Percentiles rank a stretch among this genome's conserved stretches.
phyloP scores from a whole-genome alignment of 768 basidiomycete species.

The Agaricus bisporus region DNA sequence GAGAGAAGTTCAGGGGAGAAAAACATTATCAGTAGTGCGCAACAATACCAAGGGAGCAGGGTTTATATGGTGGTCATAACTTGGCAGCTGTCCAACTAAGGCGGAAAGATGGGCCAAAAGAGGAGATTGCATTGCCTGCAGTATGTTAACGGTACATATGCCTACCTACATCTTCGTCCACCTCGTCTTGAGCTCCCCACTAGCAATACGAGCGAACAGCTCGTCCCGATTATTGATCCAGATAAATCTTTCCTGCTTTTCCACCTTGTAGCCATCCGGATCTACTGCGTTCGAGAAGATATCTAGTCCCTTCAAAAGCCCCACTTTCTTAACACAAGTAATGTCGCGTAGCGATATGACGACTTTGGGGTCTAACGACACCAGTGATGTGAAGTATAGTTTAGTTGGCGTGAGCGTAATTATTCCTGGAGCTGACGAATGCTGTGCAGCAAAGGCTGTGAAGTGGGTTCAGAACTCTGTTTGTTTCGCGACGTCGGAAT shows the following conservation, averaged over 20 bases:
- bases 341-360: constrained; percentile 40
- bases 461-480: not conserved
- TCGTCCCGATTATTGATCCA: constrained; percentile 63
- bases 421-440: constrained; percentile 47
- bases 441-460: constrained; percentile 57
- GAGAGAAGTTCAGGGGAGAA: constrained; percentile 79
- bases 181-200: constrained; percentile 12
- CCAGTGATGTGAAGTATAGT: constrained; percentile 51
- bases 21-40: constrained; percentile 53
- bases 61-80: not conserved
- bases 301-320: constrained; percentile 45
- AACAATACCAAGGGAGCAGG: not conserved
- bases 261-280: constrained; percentile 23
- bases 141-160: not conserved
- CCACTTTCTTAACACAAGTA: constrained; percentile 52
- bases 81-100: not conserved
- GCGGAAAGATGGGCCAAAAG: not conserved
- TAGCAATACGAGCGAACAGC: constrained; percentile 58
- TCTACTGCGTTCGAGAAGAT: constrained; percentile 34
- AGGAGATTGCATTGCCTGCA: not conserved
- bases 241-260: constrained; percentile 46
- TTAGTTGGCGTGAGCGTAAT: constrained; percentile 47
- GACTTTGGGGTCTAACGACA: constrained; percentile 38
- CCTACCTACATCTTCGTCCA: not conserved
- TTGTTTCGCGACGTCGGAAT: not conserved